phyloP scores from a whole-genome alignment of 106 monocot genomes.

The Triglochin maritima region DNA sequence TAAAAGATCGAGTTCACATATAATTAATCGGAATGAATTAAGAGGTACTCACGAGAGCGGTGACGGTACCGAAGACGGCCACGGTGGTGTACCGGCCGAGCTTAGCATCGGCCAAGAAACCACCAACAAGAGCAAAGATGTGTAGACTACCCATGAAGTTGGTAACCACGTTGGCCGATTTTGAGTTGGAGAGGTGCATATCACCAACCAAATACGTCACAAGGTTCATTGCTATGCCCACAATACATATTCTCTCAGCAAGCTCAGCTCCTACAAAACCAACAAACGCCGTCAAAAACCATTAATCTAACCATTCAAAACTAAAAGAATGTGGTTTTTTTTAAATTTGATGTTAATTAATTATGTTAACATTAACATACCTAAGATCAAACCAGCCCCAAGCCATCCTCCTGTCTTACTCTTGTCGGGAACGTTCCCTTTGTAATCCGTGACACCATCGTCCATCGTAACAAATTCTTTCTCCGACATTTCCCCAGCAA shows the following conservation, averaged over 20 bases:
- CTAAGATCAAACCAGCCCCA: conserved; percentile 60
- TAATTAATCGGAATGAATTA: too few species aligned
- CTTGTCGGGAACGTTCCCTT: conserved; percentile 51
- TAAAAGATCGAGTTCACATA: too few species aligned
- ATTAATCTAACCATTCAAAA: too few species aligned
- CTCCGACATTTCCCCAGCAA: too few species aligned
- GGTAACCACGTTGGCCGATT: conserved; percentile 70
- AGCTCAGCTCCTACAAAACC: conserved; percentile 38
- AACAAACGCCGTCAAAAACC: background rate
- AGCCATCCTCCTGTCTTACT: conserved; percentile 74
- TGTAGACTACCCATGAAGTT: conserved; percentile 84
- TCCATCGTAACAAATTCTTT: background rate
- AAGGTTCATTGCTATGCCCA: conserved; percentile 78
- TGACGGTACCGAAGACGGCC: conserved; percentile 35
- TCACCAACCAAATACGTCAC: conserved; percentile 73
- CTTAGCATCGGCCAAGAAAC: conserved; percentile 73
- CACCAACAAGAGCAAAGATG: conserved; percentile 53
- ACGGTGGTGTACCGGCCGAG: conserved; percentile 67
- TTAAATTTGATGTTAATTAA: background rate
- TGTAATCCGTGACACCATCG: conserved; percentile 25
- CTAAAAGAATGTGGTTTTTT: too few species aligned
- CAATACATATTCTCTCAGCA: conserved; percentile 60
- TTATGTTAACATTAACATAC: conserved; percentile 6
- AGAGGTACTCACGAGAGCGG: conserved; percentile 27
- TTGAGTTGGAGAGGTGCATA: conserved; percentile 51